Base-by-base conservation (phyloP, 1,284 basidiomycete species). In the Ustilago sp. region DNA sequence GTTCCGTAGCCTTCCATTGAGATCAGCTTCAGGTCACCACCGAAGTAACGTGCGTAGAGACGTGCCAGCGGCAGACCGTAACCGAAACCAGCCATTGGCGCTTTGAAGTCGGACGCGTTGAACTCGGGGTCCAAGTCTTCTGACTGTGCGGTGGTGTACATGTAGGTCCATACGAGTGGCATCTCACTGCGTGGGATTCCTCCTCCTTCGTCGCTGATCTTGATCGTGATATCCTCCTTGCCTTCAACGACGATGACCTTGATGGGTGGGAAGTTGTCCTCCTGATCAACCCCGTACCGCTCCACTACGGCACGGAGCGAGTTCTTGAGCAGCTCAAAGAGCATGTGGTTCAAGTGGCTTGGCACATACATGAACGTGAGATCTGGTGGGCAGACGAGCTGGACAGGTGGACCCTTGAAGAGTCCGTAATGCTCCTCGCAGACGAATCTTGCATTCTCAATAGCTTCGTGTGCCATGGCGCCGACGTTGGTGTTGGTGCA, bases 311-410 rank as follows among this genome's bases (percentile, higher is more conserved):
- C 96, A 56, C 96, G 92, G 8, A 99, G 90, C 28, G 95, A 98
- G 89, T 99, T 99, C 87, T 99, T 99, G 75, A 99, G 90, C n/a
- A 99, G 90, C 87, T 99, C 97, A 85, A 99, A 99, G 79, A 93
- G 91, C 88, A 99, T 98, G 87, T 99, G 96, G 68, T 86, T 86
- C 69, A 88, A 74, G 86, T 99, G 96, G 12, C 94, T 95, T 0
- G 96, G 97, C 63, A 99, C 94, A 87, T 99, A 99, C 82, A 95
- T 90, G 88, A 99, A 99, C 36, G 90, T 90, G 70, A 99, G 90
- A 85, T 94, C 89, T 59, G 90, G 88, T 0, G 95, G 94, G 86
- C 96, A 99, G 80, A 98, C 94, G 65, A 99, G 92, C 86, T 99
- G 94, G 9, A 99, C 95, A 2, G 94, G 94, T 0, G 97, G 96